Evolutionary conservation across 2,329 filamentous ascomycete genomes (phyloP).

Genomic region (Alternaria gansuensis): DNA sequence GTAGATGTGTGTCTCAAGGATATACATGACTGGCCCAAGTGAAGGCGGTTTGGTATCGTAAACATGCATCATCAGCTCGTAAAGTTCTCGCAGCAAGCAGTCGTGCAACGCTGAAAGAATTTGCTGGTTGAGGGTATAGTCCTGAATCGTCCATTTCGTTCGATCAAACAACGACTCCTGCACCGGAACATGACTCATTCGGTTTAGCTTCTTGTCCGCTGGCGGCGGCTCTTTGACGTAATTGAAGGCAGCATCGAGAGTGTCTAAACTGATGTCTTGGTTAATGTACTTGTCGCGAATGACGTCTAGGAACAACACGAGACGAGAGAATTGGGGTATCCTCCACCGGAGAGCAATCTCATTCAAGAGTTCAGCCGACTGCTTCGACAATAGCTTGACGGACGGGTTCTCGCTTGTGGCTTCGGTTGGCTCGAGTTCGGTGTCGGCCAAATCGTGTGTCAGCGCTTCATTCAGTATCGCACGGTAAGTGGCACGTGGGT

Average conservation of each 20-base stretch:
- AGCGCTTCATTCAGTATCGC: slow-evolving; percentile 81
- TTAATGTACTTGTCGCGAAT: slow-evolving; percentile 85
- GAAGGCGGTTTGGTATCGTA: slow-evolving; percentile 88
- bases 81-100: slow-evolving; percentile 83
- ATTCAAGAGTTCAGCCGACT: slow-evolving; percentile 81
- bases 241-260: slow-evolving; percentile 83
- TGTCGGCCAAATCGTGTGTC: slow-evolving; percentile 66
- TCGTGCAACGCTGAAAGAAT: slow-evolving; percentile 80
- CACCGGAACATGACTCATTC: slow-evolving; percentile 58
- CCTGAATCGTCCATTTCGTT: slow-evolving; percentile 60
- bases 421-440: slow-evolving; percentile 61
- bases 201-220: slow-evolving; percentile 68
- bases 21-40: slow-evolving; percentile 79
- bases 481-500: slow-evolving; percentile 83
- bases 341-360: slow-evolving; percentile 91
- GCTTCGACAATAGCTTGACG: slow-evolving; percentile 71
- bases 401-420: slow-evolving; percentile 59
- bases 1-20: slow-evolving; percentile 84
- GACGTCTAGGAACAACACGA: slow-evolving; percentile 85
- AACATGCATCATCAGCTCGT: slow-evolving; percentile 83
- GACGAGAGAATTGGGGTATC: slow-evolving; percentile 80
- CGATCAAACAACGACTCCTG: slow-evolving; percentile 57
- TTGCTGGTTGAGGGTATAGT: slow-evolving; percentile 71
- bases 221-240: slow-evolving; percentile 76
- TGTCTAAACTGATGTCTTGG: slow-evolving; percentile 80